Evolutionary conservation across 345 rosid genomes (phyloP), one percentile per base, ranked within the genome.

Genomic region (Linum lewisii): DNA sequence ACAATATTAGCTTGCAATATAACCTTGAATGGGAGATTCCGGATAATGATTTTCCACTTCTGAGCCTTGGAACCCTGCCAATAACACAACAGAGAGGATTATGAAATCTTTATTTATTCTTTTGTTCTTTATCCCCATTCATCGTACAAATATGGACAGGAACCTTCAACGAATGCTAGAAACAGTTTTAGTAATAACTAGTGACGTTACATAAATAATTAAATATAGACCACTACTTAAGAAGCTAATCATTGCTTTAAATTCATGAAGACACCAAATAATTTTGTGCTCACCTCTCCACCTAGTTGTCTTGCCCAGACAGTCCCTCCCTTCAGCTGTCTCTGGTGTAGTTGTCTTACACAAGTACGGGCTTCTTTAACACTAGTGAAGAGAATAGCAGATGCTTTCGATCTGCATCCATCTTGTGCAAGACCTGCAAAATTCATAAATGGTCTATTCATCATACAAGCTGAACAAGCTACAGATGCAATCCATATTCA

Each of bases 301-400:
- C 99, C 99, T 24, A 93, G 82, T 78, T 93, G 97, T 19, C 97
- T 87, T 32, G 95, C 97, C 99, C 99, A 93, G 53, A 93, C 76
- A 71, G 61, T 36, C 58, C 76, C 81, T 24, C 89, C 97, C 24
- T 72, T 76, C 49, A 89, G 75, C 55, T 78, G 78, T 62, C 82
- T 86, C 64, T 82, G 89, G 77, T 89, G 99, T 25, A 89, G 61
- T 60, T 38, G 51, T 51, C 62, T 73, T 67, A 89, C 88, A 63
- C 83, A 79, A 34, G 78, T 75, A 42, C 88, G 78, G 47, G 99
- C 97, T 52, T 77, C 82, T 69, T 79, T 86, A 66, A 92, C 87
- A 77, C 97, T 85, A 1, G 84, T 66, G 65, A 79, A 92, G 53
- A 86, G 87, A 63, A 92, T 77, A 63, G 97, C 94, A 58, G 97